A percentile compares a stretch with the other conserved stretches of the same genome.
These are phyloP conservation scores for Linum trigynum DNA, from an alignment of 345 rosid genomes.

Conservation along the genomic window DNA sequence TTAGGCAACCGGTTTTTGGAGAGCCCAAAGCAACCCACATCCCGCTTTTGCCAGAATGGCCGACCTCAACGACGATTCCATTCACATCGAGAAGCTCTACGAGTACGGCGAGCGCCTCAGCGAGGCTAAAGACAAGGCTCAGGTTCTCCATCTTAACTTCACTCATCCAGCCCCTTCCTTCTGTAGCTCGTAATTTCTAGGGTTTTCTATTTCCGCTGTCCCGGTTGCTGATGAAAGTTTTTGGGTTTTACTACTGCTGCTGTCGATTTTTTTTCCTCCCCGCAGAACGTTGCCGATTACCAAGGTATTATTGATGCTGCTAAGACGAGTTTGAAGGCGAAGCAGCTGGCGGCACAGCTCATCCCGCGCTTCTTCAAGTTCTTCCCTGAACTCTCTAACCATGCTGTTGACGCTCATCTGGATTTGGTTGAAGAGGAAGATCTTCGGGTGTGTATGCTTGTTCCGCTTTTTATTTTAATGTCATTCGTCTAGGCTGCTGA, in stretches of 20 bases:
- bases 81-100: slow-evolving; percentile 88
- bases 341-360: slow-evolving; percentile 94
- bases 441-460: slow-evolving; percentile 52
- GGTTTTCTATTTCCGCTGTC: not conserved
- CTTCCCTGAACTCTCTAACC: slow-evolving; percentile 66
- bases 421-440: slow-evolving; percentile 93
- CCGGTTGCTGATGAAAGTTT: not conserved
- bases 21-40: not conserved
- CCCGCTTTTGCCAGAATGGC: slow-evolving; percentile 29
- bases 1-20: too few relatives aligned
- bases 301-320: slow-evolving; percentile 77
- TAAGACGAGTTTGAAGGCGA: slow-evolving; percentile 69
- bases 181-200: not conserved
- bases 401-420: slow-evolving; percentile 66
- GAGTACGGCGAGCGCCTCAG: slow-evolving; percentile 92
- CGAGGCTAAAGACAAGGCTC: slow-evolving; percentile 91
- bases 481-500: not conserved
- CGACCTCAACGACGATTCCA: slow-evolving; percentile 55
- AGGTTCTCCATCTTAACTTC: slow-evolving; percentile 30
- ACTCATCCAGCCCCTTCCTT: slow-evolving; percentile 18
- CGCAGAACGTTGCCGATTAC: slow-evolving; percentile 72
- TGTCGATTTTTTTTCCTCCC: not conserved
- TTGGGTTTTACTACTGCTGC: not conserved
- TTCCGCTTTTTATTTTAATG: too few relatives aligned
- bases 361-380: slow-evolving; percentile 96